Evolutionary conservation across 768 basidiomycete species (phyloP).

Genomic region (Lepiota venenata): DNA sequence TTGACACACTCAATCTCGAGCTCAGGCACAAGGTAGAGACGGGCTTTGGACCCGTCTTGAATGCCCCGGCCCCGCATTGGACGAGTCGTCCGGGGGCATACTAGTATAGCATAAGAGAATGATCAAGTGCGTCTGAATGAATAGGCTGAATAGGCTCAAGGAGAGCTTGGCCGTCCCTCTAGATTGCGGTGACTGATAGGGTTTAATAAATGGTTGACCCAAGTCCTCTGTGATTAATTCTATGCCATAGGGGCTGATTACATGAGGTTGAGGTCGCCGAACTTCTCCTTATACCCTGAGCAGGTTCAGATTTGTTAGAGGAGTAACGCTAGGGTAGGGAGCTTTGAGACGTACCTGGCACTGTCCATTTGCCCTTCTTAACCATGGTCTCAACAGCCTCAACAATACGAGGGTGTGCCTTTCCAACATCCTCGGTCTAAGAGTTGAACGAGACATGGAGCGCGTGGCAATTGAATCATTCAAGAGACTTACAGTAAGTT

Average conservation of each 20-base stretch:
- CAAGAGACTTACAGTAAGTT: slow-evolving; percentile 77
- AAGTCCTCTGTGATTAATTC: slow-evolving; percentile 11
- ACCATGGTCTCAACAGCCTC: slow-evolving; percentile 94
- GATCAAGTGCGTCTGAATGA: neutral
- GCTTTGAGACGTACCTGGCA: slow-evolving; percentile 62
- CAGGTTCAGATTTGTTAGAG: neutral
- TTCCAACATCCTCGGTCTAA: slow-evolving; percentile 85
- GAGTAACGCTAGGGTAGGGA: neutral
- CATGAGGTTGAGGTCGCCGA: slow-evolving; percentile 91
- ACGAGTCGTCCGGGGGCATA: slow-evolving; percentile 27
- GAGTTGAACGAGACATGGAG: neutral
- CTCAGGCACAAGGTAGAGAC: slow-evolving; percentile 36
- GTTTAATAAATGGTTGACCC: neutral
- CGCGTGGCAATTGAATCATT: neutral
- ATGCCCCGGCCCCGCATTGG: slow-evolving; percentile 33
- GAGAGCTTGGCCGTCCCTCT: slow-evolving; percentile 1
- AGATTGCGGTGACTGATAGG: neutral
- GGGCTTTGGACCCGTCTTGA: slow-evolving; percentile 29
- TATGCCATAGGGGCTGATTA: slow-evolving; percentile 37
- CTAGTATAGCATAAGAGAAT: slow-evolving; percentile 11
- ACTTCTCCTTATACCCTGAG: slow-evolving; percentile 91
- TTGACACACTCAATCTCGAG: slow-evolving; percentile 35
- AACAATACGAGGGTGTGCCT: slow-evolving; percentile 88
- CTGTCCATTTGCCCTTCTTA: slow-evolving; percentile 97
- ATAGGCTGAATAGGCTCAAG: slow-evolving; percentile 4